Evolutionary conservation across 2,329 filamentous ascomycete species (phyloP).

Genomic region (Sarocladium strictum): DNA sequence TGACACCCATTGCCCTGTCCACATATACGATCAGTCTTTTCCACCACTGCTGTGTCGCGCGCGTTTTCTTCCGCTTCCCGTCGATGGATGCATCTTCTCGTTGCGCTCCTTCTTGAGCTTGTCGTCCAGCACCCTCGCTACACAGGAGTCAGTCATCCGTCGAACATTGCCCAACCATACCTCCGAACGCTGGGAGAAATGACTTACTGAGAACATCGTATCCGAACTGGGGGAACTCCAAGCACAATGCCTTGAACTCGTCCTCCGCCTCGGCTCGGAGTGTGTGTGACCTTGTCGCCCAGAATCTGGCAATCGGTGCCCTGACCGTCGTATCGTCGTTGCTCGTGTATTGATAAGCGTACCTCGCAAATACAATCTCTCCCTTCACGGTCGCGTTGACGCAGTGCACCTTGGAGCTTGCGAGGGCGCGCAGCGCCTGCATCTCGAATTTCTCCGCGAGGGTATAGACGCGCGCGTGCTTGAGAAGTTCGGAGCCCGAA

Average conservation of each 20-base stretch:
- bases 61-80: constrained; percentile 48
- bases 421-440: constrained; percentile 63
- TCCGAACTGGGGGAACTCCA: constrained; percentile 86
- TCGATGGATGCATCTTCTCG: constrained; percentile 50
- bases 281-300: constrained; percentile 75
- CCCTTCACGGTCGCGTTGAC: constrained; percentile 82
- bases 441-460: constrained; percentile 74
- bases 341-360: constrained; percentile 74
- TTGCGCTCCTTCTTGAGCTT: constrained; percentile 59
- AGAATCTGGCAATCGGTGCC: constrained; percentile 82
- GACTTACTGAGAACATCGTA: constrained; percentile 80
- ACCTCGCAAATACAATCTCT: constrained; percentile 87
- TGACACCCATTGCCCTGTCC: neutral
- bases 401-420: constrained; percentile 86
- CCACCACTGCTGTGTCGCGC: constrained; percentile 43
- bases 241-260: constrained; percentile 77
- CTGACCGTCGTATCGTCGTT: constrained; percentile 67
- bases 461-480: constrained; percentile 85
- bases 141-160: constrained; percentile 11
- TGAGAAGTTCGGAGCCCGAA: constrained; percentile 76
- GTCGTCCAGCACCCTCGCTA: constrained; percentile 58
- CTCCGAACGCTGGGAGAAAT: neutral
- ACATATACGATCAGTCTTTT: constrained; percentile 5
- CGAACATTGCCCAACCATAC: neutral
- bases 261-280: constrained; percentile 79